Conservation (phyloP, 257 asterid genomes). For the Mentha longifolia region DNA sequence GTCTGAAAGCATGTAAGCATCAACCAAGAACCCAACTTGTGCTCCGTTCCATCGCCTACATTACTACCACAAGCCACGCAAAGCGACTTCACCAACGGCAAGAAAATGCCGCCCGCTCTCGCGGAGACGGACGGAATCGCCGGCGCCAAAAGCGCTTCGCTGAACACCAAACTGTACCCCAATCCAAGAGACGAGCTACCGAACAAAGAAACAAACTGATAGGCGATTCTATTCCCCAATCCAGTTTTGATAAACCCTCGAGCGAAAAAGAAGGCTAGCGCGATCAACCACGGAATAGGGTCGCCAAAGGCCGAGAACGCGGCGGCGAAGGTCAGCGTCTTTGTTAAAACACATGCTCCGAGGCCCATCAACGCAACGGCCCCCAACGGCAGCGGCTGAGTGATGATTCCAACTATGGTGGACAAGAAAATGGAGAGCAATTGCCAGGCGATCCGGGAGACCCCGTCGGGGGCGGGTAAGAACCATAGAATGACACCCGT, state of each 20-base stretch:
- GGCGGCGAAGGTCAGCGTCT: conserved; percentile 84
- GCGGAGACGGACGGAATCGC: conserved; percentile 98
- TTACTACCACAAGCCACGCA: conserved; percentile 96
- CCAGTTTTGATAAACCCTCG: conserved; percentile 96
- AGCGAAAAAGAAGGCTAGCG: conserved; percentile 91
- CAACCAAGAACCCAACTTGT: conserved; percentile 88
- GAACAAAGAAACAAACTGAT: conserved; percentile 82
- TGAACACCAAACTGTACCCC: conserved; percentile 91
- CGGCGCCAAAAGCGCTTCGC: conserved; percentile 96
- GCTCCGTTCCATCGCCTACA: conserved; percentile 92
- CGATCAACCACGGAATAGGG: conserved; percentile 96
- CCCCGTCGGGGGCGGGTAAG: conserved; percentile 82
- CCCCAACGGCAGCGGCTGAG: conserved; percentile 91
- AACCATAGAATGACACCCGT: conserved; percentile 82
- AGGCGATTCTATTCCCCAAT: conserved; percentile 88
- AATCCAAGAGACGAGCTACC: conserved; percentile 87
- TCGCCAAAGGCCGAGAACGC: conserved; percentile 97
- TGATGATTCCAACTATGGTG: conserved; percentile 88
- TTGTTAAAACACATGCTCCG: conserved; percentile 84
- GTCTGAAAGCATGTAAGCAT: conserved; percentile 96
- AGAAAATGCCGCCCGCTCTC: conserved; percentile 90
- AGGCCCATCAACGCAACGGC: conserved; percentile 94
- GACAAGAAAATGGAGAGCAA: conserved; percentile 83
- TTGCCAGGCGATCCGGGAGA: conserved; percentile 82
- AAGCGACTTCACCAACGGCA: conserved; percentile 88